Evolutionary conservation across 75 land plant species (phyloP), one percentile per base, ranked within the genome.

Genomic region (Sequoia sempervirens): DNA sequence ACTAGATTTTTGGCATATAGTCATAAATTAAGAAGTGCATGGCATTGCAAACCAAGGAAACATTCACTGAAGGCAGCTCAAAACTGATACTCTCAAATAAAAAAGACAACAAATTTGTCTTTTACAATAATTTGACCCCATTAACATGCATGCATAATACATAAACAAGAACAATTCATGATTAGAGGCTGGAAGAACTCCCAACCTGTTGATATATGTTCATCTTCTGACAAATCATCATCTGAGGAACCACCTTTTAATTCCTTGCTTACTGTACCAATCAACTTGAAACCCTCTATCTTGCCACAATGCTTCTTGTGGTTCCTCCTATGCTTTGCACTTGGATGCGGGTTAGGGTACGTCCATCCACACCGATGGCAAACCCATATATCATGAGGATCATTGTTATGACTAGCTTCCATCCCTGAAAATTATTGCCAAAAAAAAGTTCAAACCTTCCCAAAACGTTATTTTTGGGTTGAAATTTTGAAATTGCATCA

Each of bases 341-440:
- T 93, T 11, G 93, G 93, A 76, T 92, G 93, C n/a, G 92, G 85
- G 38, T 93, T 93, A 32, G 95, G 92, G 78, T 89, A 93, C 1
- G 84, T 86, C 92, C 92, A 93, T 3, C 95, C 95, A 85, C 95
- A 93, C 40, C 84, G 41, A 12, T 38, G 41, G 84, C 89, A 88
- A 36, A 50, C 68, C 52, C 84, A 86, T 28, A 30, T 36, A 38
- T 41, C 85, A 45, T 83, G 72, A 15, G 18, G 37, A 20, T 84
- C 41, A 36, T 82, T 69, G 38, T 46, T 7, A 40, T 75, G 79
- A 75, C 41, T 46, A 6, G 34, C 41, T 41, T 75, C 46, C 1
- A 37, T 75, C 79, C 79, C 79, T 38, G 45, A 75, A 37, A 75
- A 75, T n/a, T n/a, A n/a, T n/a, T n/a, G n/a, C n/a, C n/a, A n/a